Conservation (phyloP, 1,284 basidiomycete species). For the Naganishia sp. region DNA sequence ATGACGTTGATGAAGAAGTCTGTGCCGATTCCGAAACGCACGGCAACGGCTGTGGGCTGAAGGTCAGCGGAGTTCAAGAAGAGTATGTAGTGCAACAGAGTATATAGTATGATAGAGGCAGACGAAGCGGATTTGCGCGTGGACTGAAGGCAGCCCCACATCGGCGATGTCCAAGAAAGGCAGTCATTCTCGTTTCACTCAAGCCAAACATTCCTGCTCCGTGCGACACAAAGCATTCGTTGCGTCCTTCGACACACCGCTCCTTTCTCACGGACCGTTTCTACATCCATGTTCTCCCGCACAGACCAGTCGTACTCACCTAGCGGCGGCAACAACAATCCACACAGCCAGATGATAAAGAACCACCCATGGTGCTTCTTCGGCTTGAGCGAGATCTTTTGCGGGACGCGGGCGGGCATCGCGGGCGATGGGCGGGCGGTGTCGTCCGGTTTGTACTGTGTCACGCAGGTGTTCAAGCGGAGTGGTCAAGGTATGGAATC, state of each 20-base stretch:
- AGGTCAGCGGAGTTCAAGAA: not conserved
- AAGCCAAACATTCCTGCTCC: too few relatives aligned
- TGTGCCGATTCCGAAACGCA: constrained; percentile 85
- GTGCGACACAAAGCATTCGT: too few relatives aligned
- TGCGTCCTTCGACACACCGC: too few relatives aligned
- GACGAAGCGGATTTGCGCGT: too few relatives aligned
- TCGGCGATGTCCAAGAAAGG: too few relatives aligned
- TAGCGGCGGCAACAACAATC: constrained; percentile 80
- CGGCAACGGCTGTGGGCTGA: constrained; percentile 73
- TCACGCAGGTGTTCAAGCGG: too few relatives aligned
- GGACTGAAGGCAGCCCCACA: too few relatives aligned
- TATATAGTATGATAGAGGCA: too few relatives aligned
- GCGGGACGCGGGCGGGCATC: constrained; percentile 45
- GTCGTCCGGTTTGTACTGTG: too few relatives aligned
- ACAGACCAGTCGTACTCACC: constrained; percentile 59
- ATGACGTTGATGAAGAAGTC: constrained; percentile 93
- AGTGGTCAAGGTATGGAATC: too few relatives aligned
- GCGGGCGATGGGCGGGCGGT: not conserved
- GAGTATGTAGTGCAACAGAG: not conserved
- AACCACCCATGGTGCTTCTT: constrained; percentile 79
- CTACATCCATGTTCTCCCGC: not conserved
- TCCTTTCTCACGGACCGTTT: too few relatives aligned
- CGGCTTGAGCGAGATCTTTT: constrained; percentile 67
- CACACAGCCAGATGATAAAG: constrained; percentile 76
- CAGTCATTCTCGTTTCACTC: too few relatives aligned